Evolutionary conservation across 2,329 filamentous ascomycete species (phyloP).

Genomic region (Nemania abortiva): DNA sequence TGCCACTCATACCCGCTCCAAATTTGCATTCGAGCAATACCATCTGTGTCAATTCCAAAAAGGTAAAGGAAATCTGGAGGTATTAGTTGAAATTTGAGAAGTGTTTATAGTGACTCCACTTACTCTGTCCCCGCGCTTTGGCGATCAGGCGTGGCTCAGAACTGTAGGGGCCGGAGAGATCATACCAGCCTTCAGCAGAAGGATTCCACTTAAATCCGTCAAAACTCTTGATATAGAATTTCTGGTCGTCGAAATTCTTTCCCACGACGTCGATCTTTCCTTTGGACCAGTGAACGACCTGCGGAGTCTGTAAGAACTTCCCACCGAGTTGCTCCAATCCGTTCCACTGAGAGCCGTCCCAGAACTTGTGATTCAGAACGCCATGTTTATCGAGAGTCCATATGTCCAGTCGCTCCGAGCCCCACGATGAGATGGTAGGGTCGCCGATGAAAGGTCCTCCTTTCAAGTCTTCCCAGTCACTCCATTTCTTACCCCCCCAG

Average conservation of each 20-base stretch:
- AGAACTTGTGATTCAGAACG: slow-evolving; percentile 39
- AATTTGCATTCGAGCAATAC: slow-evolving; percentile 36
- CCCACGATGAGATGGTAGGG: slow-evolving; percentile 40
- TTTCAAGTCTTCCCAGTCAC: slow-evolving; percentile 40
- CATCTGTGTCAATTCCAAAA: slow-evolving; percentile 35
- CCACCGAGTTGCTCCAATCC: slow-evolving; percentile 42
- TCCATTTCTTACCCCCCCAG: slow-evolving; percentile 36
- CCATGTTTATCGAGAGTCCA: slow-evolving; percentile 37
- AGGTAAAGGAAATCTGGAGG: slow-evolving; percentile 39
- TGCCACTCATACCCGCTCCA: slow-evolving; percentile 43
- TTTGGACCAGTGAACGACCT: slow-evolving; percentile 38
- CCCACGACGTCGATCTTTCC: slow-evolving; percentile 41
- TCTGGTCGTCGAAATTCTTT: slow-evolving; percentile 27
- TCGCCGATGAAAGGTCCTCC: slow-evolving; percentile 39
- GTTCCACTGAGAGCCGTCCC: slow-evolving; percentile 37
- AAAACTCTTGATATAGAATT: slow-evolving; percentile 39
- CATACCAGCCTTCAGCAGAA: slow-evolving; percentile 31
- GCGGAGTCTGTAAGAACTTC: slow-evolving; percentile 40
- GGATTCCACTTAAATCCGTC: slow-evolving; percentile 41
- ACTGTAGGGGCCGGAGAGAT: slow-evolving; percentile 36
- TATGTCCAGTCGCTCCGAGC: slow-evolving; percentile 38
- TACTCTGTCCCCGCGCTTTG: slow-evolving; percentile 33
- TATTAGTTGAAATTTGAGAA: not conserved
- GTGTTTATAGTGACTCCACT: not conserved
- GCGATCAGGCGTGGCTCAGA: slow-evolving; percentile 39